Percentiles rank a stretch among this genome's conserved stretches.
Evolutionary conservation across 192 early-diverging fungal genomes (phyloP).

Genomic region (Mortierella hygrophila): DNA sequence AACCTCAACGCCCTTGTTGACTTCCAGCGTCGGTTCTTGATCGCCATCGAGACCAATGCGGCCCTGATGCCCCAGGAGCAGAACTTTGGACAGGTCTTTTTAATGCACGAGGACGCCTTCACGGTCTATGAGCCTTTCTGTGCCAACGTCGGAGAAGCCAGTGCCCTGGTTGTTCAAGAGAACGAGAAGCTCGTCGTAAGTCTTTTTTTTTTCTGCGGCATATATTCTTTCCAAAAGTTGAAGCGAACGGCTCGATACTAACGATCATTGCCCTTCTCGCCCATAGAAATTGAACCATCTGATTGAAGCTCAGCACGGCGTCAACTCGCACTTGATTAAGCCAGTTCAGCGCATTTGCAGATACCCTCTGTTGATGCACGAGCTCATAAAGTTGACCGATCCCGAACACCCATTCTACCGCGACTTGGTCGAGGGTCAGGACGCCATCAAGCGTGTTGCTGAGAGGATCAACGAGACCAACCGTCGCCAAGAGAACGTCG

Average conservation of each 20-base stretch:
- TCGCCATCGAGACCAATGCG: conserved; percentile 89
- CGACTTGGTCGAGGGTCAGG: conserved; percentile 80
- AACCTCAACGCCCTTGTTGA: conserved; percentile 94
- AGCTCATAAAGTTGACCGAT: conserved; percentile 75
- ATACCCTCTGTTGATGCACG: conserved; percentile 93
- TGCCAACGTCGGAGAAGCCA: conserved; percentile 86
- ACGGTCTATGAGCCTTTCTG: conserved; percentile 94
- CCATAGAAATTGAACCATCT: conserved; percentile 68
- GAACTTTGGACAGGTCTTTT: conserved; percentile 88
- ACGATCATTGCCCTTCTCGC: not conserved
- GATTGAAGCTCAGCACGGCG: conserved; percentile 86
- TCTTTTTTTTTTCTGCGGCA: not conserved
- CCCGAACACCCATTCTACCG: conserved; percentile 59
- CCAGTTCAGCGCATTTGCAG: conserved; percentile 98
- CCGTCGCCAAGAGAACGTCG: conserved; percentile 88
- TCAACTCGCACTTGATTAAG: conserved; percentile 95
- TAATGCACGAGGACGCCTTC: conserved; percentile 78
- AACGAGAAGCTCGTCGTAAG: conserved; percentile 68
- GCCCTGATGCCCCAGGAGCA: conserved; percentile 82
- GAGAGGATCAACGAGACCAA: conserved; percentile 93
- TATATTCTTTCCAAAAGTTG: not conserved
- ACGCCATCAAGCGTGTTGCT: conserved; percentile 85
- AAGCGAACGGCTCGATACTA: not conserved
- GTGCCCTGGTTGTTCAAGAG: conserved; percentile 76
- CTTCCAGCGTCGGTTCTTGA: conserved; percentile 96